These are phyloP conservation scores for Xylaria cubensis DNA, from an alignment of 495 filamentous ascomycete species.

Conservation along the genomic window DNA sequence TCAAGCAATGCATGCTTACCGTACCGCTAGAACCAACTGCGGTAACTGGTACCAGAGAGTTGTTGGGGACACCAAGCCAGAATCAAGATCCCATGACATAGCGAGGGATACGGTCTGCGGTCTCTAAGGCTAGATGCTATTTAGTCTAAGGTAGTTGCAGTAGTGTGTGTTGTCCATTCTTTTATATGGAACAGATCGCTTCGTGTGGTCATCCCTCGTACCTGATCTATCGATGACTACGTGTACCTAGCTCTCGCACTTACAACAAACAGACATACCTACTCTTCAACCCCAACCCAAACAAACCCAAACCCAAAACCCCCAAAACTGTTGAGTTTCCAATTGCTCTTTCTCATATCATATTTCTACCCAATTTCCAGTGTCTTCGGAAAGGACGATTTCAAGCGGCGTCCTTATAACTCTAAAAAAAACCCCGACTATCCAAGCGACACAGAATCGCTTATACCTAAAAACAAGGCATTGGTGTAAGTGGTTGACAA, in stretches of 20 bases:
- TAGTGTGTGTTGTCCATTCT: slow-evolving; percentile 19
- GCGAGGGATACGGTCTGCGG: not conserved
- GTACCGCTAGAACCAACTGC: slow-evolving; percentile 12
- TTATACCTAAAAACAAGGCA: not conserved
- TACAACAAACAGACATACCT: not conserved
- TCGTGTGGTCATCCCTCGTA: slow-evolving; percentile 12
- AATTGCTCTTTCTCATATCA: not conserved
- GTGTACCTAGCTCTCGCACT: slow-evolving; percentile 5
- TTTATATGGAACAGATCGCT: slow-evolving; percentile 21
- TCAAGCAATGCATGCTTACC: slow-evolving; percentile 9
- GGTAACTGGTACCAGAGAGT: slow-evolving; percentile 12
- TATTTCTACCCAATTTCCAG: not conserved
- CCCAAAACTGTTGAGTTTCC: not conserved
- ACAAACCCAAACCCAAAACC: not conserved
- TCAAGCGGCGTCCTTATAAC: not conserved
- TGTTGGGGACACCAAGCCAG: slow-evolving; percentile 5
- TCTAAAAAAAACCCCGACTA: not conserved
- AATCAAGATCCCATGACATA: slow-evolving; percentile 21
- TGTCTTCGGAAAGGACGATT: not conserved
- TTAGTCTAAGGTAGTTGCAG: not conserved
- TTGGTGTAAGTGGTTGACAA: slow-evolving; percentile 15
- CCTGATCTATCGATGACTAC: slow-evolving; percentile 14
- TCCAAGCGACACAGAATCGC: not conserved
- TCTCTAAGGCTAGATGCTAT: not conserved
- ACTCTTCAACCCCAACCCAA: slow-evolving; percentile 2